Evolutionary conservation across 1,139 yeast genomes (phyloP).

Genomic region (Protomyces arabidopsidicola): DNA sequence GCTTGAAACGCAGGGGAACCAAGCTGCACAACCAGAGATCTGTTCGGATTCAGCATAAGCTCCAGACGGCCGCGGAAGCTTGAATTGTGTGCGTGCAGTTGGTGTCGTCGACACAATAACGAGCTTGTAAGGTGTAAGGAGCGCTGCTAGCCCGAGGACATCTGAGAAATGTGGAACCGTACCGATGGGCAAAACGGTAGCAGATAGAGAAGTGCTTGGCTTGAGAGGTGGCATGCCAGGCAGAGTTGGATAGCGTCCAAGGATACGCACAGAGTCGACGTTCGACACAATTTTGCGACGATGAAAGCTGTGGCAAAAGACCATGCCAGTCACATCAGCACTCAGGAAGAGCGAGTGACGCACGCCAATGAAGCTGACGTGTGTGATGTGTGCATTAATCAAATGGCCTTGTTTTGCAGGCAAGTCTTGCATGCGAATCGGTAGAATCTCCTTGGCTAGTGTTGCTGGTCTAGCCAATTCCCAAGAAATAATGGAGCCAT

Average conservation of each 20-base stretch:
- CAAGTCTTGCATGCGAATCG: constrained; percentile 40
- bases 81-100: constrained; percentile 51
- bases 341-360: constrained; percentile 57
- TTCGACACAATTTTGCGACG: constrained; percentile 52
- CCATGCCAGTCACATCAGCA: constrained; percentile 56
- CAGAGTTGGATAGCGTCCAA: constrained; percentile 45
- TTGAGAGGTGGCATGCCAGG: constrained; percentile 33
- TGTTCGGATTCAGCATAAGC: constrained; percentile 3
- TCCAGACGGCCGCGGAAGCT: constrained; percentile 11
- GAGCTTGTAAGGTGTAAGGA: constrained; percentile 53
- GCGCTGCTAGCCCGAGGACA: constrained; percentile 55
- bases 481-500: constrained; percentile 49
- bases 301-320: constrained; percentile 57
- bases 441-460: constrained; percentile 34
- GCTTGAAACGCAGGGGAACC: constrained; percentile 12
- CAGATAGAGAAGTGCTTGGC: constrained; percentile 43
- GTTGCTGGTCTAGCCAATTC: constrained; percentile 37
- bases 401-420: constrained; percentile 52
- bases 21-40: constrained; percentile 10
- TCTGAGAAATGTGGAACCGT: constrained; percentile 52
- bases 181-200: constrained; percentile 54
- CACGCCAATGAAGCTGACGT: constrained; percentile 53
- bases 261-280: constrained; percentile 49
- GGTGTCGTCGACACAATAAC: constrained; percentile 57
- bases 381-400: constrained; percentile 46